Evolutionary conservation across 768 basidiomycete species (phyloP).

Genomic region (Chalciporus sphaerocephalus): DNA sequence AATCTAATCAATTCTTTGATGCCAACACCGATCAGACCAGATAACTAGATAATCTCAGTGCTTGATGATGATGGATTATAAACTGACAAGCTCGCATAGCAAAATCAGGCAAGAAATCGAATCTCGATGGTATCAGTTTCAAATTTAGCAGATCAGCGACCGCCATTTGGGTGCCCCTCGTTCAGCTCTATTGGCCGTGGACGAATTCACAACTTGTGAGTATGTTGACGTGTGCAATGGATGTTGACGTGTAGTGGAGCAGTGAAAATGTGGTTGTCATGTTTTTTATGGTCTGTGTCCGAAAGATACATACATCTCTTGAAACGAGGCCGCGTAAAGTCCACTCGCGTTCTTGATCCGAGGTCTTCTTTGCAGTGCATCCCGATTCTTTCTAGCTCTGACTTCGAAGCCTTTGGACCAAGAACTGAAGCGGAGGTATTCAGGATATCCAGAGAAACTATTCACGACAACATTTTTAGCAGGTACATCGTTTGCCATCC

Average conservation of each 20-base stretch:
- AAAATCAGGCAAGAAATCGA: not conserved
- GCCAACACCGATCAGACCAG: not conserved
- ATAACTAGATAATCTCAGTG: not conserved
- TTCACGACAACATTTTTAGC: conserved; percentile 5
- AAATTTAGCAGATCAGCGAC: conserved; percentile 9
- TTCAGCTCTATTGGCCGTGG: too few species aligned
- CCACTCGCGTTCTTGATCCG: conserved; percentile 10
- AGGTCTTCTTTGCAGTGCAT: not conserved
- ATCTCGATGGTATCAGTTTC: conserved; percentile 9
- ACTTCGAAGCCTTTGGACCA: not conserved
- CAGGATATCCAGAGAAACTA: conserved; percentile 1
- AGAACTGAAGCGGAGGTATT: not conserved
- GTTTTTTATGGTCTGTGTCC: conserved; percentile 4
- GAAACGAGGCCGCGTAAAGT: not conserved
- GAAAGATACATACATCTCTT: not conserved
- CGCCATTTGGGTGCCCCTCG: too few species aligned
- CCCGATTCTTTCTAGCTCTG: not conserved
- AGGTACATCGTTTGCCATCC: conserved; percentile 4
- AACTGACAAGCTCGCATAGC: conserved; percentile 1
- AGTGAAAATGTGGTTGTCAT: conserved; percentile 1
- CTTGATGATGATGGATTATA: conserved; percentile 2
- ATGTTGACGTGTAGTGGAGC: not conserved
- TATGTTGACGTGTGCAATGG: conserved; percentile 1
- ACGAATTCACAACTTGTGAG: not conserved
- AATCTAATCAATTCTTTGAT: not conserved